phyloP scores from a whole-genome alignment of 768 basidiomycete species.

The Guyanaporus albipodus region DNA sequence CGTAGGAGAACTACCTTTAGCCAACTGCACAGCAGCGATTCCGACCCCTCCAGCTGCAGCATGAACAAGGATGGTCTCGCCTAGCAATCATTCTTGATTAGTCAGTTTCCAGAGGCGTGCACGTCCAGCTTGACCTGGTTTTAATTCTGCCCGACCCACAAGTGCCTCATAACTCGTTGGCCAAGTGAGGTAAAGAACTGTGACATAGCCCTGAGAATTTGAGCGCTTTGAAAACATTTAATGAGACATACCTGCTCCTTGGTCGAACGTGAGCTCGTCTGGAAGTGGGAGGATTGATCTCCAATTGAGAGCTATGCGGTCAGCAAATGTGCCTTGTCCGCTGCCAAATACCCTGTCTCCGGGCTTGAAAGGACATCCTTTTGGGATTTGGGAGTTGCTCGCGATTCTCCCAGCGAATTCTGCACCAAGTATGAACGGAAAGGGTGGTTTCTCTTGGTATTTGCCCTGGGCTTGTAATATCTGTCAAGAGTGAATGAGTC shows the following conservation, averaged over 20 bases:
- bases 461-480: slow-evolving; percentile 88
- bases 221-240: not conserved
- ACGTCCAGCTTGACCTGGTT: slow-evolving; percentile 51
- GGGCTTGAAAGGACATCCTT: slow-evolving; percentile 69
- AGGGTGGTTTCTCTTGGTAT: slow-evolving; percentile 78
- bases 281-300: slow-evolving; percentile 62
- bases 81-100: slow-evolving; percentile 33
- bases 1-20: slow-evolving; percentile 58
- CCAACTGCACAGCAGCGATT: slow-evolving; percentile 86
- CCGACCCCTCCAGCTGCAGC: slow-evolving; percentile 98
- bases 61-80: slow-evolving; percentile 90
- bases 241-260: slow-evolving; percentile 68
- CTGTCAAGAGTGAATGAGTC: slow-evolving; percentile 33
- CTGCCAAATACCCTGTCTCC: slow-evolving; percentile 90
- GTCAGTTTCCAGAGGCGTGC: not conserved
- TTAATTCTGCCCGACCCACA: slow-evolving; percentile 76
- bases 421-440: slow-evolving; percentile 81
- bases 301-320: slow-evolving; percentile 59
- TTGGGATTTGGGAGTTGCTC: slow-evolving; percentile 66
- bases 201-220: not conserved
- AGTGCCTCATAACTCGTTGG: slow-evolving; percentile 93
- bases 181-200: slow-evolving; percentile 83
- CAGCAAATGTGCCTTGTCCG: slow-evolving; percentile 75
- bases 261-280: slow-evolving; percentile 70
- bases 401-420: slow-evolving; percentile 85